These are phyloP conservation scores for Casuarina cunninghamiana DNA, from an alignment of 306 rosid species.

Conservation along the genomic window DNA sequence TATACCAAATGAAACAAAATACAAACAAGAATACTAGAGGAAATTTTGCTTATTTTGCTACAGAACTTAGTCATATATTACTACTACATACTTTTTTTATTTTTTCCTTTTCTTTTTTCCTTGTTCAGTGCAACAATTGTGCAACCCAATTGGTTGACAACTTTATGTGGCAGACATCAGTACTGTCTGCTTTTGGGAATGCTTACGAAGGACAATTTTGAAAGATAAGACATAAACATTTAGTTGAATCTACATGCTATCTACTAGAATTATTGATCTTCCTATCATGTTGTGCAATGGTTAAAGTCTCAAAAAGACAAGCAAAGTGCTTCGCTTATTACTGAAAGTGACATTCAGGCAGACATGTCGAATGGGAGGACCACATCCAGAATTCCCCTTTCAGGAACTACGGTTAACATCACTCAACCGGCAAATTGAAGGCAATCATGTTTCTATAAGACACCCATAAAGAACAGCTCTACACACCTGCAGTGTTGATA, in stretches of 20 bases:
- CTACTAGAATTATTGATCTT: neutral
- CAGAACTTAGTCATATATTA: no score
- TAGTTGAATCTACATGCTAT: neutral
- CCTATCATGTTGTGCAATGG: neutral
- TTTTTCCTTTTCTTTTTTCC: no score
- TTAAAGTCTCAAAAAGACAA: neutral
- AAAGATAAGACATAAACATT: neutral
- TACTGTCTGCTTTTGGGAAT: neutral
- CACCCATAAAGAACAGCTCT: constrained; percentile 11
- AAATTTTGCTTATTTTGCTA: no score
- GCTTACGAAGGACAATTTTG: neutral
- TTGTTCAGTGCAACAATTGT: no score
- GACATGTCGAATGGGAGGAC: neutral
- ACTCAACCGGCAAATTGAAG: neutral
- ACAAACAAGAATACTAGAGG: no score
- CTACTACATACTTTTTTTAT: no score
- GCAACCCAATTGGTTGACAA: neutral
- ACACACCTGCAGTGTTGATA: constrained; percentile 90
- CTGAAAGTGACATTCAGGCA: neutral
- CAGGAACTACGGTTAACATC: neutral
- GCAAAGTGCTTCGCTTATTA: neutral
- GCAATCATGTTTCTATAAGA: neutral
- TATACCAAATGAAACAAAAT: no score
- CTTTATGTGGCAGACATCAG: neutral
- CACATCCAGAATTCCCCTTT: neutral